Base-by-base conservation (phyloP, 345 rosid species). In the Geranium rotundifolium region DNA sequence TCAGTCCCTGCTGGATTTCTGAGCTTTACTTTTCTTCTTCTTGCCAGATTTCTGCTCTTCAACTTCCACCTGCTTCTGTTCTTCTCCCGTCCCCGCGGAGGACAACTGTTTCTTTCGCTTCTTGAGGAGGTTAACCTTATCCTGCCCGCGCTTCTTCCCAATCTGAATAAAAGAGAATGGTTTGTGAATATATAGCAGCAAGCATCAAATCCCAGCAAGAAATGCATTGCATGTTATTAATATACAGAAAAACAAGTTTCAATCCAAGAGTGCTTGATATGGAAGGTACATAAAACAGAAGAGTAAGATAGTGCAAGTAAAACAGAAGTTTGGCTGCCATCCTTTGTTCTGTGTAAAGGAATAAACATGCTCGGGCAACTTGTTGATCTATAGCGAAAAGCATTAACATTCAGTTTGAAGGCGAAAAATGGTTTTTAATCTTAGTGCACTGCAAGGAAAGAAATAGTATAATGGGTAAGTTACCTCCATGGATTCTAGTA, bases 401-500 rank as follows among this genome's bases (percentile, higher is more conserved):
- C 52, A 46, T 46, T 46, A 46, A 46, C 52, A 46, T 2, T 46
- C 8, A 46, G 8, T 46, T 46, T 9, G 52, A 29, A 19, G 57
- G 19, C 19, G 54, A 19, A 8, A 8, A 27, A 20, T 39, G n/a
- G 56, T 37, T 19, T 17, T 12, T 29, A 19, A 17, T 20, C 20
- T 16, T 23, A 19, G 54, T 10, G 23, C 41, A 59, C 1, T 41
- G 19, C 37, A 74, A 41, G 27, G 4, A 31, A 34, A 30, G 18
- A 57, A 29, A 4, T 39, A 29, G 18, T 18, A 54, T 14, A 20
- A 19, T 19, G 15, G 17, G 23, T 19, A 60, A 39, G 29, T 70
- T 79, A 92, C 98, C 95, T 78, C 58, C 63, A 88, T 86, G 55
- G 97, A 96, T 17, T 73, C 66, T 17, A 64, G 72, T 50, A 90